These are phyloP conservation scores for Fusarium sp. DNA, from an alignment of 2,329 filamentous ascomycete genomes.

Conservation along the genomic window DNA sequence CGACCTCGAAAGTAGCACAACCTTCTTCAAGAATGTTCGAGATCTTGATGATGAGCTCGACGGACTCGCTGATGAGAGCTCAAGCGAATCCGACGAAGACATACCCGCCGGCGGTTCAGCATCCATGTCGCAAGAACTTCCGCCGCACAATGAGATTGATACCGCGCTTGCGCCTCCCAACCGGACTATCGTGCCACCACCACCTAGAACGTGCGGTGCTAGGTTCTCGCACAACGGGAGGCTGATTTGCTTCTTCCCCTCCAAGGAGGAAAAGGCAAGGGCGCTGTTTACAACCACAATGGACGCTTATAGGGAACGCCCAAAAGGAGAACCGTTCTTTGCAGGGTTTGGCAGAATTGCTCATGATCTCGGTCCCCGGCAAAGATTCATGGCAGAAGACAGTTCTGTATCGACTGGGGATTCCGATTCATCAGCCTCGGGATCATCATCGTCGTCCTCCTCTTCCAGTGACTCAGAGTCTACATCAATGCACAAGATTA, in stretches of 20 bases:
- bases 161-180: conserved; percentile 67
- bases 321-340: conserved; percentile 70
- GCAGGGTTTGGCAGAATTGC: conserved; percentile 70
- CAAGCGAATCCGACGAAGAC: conserved; percentile 82
- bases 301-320: conserved; percentile 63
- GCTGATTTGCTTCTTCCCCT: conserved; percentile 78
- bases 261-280: conserved; percentile 74
- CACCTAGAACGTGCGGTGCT: conserved; percentile 72
- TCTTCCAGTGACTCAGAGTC: conserved; percentile 74
- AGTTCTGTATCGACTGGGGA: conserved; percentile 67
- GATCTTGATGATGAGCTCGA: conserved; percentile 73
- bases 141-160: conserved; percentile 68
- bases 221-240: conserved; percentile 74
- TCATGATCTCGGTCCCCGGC: conserved; percentile 65
- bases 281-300: conserved; percentile 64
- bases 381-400: conserved; percentile 64
- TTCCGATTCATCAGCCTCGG: conserved; percentile 65
- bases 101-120: conserved; percentile 68
- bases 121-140: conserved; percentile 75
- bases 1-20: conserved; percentile 72
- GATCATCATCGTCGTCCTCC: conserved; percentile 66
- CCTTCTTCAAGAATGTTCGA: conserved; percentile 74
- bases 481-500: conserved; percentile 73
- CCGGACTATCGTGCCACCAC: conserved; percentile 68
- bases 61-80: conserved; percentile 80